These are phyloP conservation scores for Bruguiera hainesii DNA, from an alignment of 441 rosid genomes.

Conservation along the genomic window DNA sequence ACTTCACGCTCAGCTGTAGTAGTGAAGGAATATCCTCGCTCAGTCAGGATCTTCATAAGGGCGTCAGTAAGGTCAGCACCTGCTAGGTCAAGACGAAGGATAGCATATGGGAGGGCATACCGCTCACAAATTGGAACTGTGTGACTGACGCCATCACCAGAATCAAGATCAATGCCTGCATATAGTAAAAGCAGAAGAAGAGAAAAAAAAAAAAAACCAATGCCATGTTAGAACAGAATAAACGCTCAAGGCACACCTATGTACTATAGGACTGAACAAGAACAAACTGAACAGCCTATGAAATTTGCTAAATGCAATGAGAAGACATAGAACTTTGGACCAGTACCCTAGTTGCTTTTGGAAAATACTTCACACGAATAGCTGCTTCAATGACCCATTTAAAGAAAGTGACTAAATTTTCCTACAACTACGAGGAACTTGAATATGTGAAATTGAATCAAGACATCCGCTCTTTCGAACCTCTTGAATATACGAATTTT, in stretches of 20 bases:
- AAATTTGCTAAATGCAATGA: no score
- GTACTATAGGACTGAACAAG: not conserved
- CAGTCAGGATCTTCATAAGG: slow-evolving; percentile 71
- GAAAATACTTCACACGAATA: no score
- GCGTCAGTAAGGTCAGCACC: slow-evolving; percentile 72
- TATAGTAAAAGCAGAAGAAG: not conserved
- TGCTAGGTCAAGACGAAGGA: slow-evolving; percentile 70
- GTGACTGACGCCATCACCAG: slow-evolving; percentile 88
- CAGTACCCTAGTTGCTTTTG: no score
- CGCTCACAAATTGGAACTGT: slow-evolving; percentile 83
- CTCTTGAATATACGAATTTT: no score
- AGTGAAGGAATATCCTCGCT: slow-evolving; percentile 79
- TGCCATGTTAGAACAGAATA: not conserved
- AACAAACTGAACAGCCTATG: no score
- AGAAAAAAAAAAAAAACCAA: no score
- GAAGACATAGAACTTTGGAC: no score
- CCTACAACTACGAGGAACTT: no score
- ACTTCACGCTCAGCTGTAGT: slow-evolving; percentile 81
- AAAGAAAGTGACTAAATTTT: no score
- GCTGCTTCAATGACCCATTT: no score
- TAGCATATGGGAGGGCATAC: slow-evolving; percentile 74
- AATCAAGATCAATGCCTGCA: slow-evolving; percentile 72
- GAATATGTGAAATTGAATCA: no score
- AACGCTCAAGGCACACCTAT: not conserved
- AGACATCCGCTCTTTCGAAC: no score